A percentile compares a stretch with the other conserved stretches of the same genome.
phyloP scores from a whole-genome alignment of 2,329 filamentous ascomycete species.

The Alternaria infectoria region DNA sequence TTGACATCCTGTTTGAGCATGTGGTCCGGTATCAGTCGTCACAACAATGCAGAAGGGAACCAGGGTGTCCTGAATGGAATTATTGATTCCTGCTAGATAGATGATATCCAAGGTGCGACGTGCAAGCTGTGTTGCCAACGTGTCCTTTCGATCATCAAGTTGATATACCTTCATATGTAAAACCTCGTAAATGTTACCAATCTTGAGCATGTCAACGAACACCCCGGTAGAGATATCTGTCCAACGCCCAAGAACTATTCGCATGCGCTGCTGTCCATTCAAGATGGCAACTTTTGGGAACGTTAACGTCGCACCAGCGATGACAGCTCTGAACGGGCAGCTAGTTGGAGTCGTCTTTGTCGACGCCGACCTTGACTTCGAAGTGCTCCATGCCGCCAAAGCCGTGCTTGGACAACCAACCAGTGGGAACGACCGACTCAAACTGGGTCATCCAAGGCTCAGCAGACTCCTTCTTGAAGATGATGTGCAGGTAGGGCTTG shows the following conservation, averaged over 20 bases:
- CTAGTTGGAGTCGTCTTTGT: neutral
- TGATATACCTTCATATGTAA: neutral
- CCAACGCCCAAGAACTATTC: neutral
- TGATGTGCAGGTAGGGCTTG: slow-evolving; percentile 32
- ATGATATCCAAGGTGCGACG: neutral
- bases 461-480: slow-evolving; percentile 28
- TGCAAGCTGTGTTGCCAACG: neutral
- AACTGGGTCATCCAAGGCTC: slow-evolving; percentile 32
- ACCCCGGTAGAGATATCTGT: neutral
- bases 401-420: slow-evolving; percentile 29
- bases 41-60: neutral
- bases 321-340: neutral
- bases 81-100: neutral
- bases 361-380: slow-evolving; percentile 33
- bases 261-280: neutral
- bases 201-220: neutral
- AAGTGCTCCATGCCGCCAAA: slow-evolving; percentile 38
- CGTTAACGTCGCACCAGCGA: neutral
- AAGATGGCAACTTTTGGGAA: neutral
- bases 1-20: neutral
- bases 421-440: slow-evolving; percentile 11
- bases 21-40: neutral
- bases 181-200: neutral
- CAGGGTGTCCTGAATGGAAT: neutral
- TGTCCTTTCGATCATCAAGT: neutral